Evolutionary conservation across 2,329 filamentous ascomycete genomes (phyloP).

Genomic region (Talaromyces sp.): DNA sequence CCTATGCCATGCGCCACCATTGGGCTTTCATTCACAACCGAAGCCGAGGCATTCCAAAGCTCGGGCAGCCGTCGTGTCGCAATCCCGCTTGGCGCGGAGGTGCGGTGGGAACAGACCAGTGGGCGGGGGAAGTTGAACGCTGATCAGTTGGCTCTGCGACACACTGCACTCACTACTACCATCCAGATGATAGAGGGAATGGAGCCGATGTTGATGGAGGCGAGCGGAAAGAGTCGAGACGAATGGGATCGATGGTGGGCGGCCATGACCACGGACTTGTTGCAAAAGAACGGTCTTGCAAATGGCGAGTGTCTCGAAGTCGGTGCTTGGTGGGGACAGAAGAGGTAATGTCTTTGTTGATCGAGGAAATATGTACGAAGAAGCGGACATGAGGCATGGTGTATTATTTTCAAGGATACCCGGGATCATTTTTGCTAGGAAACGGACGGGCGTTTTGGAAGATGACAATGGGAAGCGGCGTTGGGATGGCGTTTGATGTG

Average conservation of each 20-base stretch:
- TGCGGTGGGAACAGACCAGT: conserved; percentile 78
- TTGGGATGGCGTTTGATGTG: neutral
- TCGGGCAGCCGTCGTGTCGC: conserved; percentile 74
- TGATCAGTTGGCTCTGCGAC: conserved; percentile 70
- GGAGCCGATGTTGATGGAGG: conserved; percentile 77
- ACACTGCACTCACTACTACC: conserved; percentile 77
- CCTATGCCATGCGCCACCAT: conserved; percentile 77
- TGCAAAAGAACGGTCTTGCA: conserved; percentile 73
- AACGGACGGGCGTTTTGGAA: conserved; percentile 13
- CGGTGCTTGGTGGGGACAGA: conserved; percentile 64
- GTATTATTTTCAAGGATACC: conserved; percentile 20
- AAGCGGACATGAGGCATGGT: conserved; percentile 23
- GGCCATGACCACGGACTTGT: conserved; percentile 79
- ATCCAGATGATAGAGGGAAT: conserved; percentile 82
- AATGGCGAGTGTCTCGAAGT: conserved; percentile 81
- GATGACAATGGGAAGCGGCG: conserved; percentile 17
- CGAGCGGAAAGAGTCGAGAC: conserved; percentile 81
- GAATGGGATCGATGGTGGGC: conserved; percentile 91
- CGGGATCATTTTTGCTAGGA: conserved; percentile 29
- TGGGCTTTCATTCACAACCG: conserved; percentile 74
- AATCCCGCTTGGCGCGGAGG: conserved; percentile 73
- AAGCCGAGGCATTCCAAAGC: conserved; percentile 68
- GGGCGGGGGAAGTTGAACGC: conserved; percentile 54
- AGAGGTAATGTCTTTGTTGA: conserved; percentile 41
- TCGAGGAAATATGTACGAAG: neutral